Conservation (phyloP, 495 filamentous ascomycete genomes). For the Terfezia claveryi region DNA sequence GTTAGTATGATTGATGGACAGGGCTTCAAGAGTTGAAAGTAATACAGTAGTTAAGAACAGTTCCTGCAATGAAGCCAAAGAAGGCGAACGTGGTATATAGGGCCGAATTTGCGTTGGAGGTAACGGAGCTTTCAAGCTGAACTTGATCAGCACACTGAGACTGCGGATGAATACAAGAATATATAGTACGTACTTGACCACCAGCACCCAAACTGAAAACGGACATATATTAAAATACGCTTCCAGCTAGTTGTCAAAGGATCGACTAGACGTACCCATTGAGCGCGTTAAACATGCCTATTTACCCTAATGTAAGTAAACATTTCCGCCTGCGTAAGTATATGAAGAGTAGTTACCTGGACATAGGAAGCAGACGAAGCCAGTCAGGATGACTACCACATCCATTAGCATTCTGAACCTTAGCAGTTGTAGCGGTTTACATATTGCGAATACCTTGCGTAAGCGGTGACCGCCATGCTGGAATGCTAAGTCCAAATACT, state of each 20-base stretch:
- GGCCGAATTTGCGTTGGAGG: constrained; percentile 48
- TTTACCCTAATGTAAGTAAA: neutral
- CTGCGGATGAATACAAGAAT: no score
- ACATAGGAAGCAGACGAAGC: constrained; percentile 75
- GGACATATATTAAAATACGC: neutral
- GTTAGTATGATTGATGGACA: constrained; percentile 26
- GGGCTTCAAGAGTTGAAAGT: no score
- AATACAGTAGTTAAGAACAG: constrained; percentile 26
- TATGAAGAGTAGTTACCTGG: constrained; percentile 36
- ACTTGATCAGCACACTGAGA: neutral
- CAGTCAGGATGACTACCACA: constrained; percentile 33
- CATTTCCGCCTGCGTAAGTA: neutral
- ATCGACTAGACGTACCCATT: constrained; percentile 20
- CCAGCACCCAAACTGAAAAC: constrained; percentile 40
- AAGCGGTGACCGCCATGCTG: constrained; percentile 15
- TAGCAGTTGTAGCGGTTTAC: neutral
- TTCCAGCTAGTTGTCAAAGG: no score
- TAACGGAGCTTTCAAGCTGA: constrained; percentile 33
- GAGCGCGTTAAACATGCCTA: constrained; percentile 48
- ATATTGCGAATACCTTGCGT: constrained; percentile 9
- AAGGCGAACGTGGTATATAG: constrained; percentile 68
- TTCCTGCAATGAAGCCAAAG: constrained; percentile 71
- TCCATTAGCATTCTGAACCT: neutral
- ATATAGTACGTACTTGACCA: constrained; percentile 27
- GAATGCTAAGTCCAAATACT: constrained; percentile 11